phyloP scores from a whole-genome alignment of 768 basidiomycete species.

The Hygrophorus pudorinus region DNA sequence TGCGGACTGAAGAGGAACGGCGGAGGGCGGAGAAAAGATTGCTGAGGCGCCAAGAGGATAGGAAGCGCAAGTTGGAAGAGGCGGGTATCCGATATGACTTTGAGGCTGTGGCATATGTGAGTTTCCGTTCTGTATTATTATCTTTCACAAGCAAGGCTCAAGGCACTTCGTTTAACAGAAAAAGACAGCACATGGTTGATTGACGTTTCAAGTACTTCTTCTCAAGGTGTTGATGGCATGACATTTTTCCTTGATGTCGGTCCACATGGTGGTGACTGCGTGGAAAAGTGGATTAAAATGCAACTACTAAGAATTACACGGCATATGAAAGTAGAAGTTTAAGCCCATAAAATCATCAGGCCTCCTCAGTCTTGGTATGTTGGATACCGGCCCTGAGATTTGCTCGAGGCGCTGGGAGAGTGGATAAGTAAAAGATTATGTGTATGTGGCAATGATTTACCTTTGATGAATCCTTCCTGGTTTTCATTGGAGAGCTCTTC shows the following conservation, averaged over 20 bases:
- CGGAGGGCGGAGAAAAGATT: slow-evolving; percentile 55
- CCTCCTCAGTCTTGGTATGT: neutral
- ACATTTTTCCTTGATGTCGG: no score
- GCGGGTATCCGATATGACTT: slow-evolving; percentile 86
- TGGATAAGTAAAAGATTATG: no score
- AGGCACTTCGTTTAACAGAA: neutral
- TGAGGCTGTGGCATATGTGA: slow-evolving; percentile 71
- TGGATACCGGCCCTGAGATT: neutral
- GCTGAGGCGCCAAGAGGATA: slow-evolving; percentile 64
- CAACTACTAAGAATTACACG: no score
- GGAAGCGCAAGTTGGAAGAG: slow-evolving; percentile 70
- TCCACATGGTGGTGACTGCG: no score
- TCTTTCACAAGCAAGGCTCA: neutral
- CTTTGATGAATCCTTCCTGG: slow-evolving; percentile 49
- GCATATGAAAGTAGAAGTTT: neutral
- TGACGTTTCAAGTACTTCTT: no score
- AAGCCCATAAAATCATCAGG: neutral
- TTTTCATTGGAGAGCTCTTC: slow-evolving; percentile 70
- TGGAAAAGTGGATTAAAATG: no score
- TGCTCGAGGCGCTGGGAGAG: neutral
- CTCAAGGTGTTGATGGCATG: no score
- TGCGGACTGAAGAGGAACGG: slow-evolving; percentile 65
- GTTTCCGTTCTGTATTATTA: slow-evolving; percentile 19
- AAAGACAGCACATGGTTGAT: neutral
- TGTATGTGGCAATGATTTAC: slow-evolving; percentile 8